These are phyloP conservation scores for Bipolaris oryzae DNA, from an alignment of 2,329 filamentous ascomycete genomes.

Conservation along the genomic window DNA sequence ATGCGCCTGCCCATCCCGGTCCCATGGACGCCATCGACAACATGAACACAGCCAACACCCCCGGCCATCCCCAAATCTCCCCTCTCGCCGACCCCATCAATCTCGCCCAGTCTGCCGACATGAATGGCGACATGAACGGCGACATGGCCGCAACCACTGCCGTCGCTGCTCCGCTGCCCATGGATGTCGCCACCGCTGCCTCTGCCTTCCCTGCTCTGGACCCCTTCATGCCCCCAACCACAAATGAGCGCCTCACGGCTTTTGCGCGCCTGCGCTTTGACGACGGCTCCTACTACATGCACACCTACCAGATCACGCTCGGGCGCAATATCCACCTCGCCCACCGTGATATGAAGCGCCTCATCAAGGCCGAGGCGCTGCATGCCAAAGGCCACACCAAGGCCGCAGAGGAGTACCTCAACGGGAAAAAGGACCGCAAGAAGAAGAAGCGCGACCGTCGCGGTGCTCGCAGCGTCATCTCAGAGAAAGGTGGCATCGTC, in stretches of 20 bases:
- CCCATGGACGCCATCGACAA: constrained; percentile 1
- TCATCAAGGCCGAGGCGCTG: constrained; percentile 36
- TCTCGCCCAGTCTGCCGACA: constrained; percentile 21
- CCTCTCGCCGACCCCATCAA: constrained; percentile 32
- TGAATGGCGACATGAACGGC: neutral
- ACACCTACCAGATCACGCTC: constrained; percentile 72
- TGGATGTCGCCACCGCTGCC: constrained; percentile 16
- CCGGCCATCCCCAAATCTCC: constrained; percentile 16
- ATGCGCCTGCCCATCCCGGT: constrained; percentile 23
- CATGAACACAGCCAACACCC: neutral
- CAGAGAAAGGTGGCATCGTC: constrained; percentile 72
- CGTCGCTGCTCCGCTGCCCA: neutral
- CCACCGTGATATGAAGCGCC: constrained; percentile 60
- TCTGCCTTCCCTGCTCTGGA: constrained; percentile 20
- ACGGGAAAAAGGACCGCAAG: constrained; percentile 44
- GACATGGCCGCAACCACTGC: neutral
- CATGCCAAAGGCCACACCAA: constrained; percentile 34
- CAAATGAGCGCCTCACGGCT: constrained; percentile 57
- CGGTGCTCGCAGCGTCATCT: constrained; percentile 65
- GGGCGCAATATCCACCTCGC: constrained; percentile 66
- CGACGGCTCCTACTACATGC: constrained; percentile 81
- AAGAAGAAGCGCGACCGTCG: constrained; percentile 59
- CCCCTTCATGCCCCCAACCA: constrained; percentile 20
- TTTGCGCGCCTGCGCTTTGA: constrained; percentile 73
- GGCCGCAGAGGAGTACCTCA: constrained; percentile 31